Evolutionary conservation across 2,329 filamentous ascomycete species (phyloP).

Genomic region (Colletotrichum graminicola): DNA sequence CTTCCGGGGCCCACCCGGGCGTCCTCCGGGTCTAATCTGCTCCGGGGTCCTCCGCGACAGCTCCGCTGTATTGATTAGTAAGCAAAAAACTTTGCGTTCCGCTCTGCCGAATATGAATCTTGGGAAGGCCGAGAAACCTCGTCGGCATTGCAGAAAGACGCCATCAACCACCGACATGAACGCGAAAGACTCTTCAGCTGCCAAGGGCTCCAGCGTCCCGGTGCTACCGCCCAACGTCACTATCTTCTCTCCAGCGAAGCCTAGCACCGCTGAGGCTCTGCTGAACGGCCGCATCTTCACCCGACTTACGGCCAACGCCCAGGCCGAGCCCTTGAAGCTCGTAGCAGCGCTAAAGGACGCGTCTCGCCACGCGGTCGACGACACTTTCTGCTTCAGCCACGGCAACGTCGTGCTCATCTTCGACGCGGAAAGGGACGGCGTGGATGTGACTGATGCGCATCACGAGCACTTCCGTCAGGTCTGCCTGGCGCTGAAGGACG

Average conservation of each 20-base stretch:
- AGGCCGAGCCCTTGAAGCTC: slow-evolving; percentile 39
- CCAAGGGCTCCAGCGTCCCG: background rate
- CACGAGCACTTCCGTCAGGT: slow-evolving; percentile 45
- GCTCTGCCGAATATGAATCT: background rate
- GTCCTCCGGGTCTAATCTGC: background rate
- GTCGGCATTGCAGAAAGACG: background rate
- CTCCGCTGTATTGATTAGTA: background rate
- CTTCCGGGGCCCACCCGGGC: background rate
- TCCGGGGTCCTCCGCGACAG: background rate
- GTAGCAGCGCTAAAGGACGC: slow-evolving; percentile 25
- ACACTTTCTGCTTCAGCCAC: slow-evolving; percentile 43
- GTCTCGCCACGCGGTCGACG: slow-evolving; percentile 14
- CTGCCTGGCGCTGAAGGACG: slow-evolving; percentile 44
- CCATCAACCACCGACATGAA: background rate
- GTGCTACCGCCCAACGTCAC: slow-evolving; percentile 44
- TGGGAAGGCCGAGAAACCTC: background rate
- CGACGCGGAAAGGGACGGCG: slow-evolving; percentile 34
- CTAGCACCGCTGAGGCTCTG: slow-evolving; percentile 33
- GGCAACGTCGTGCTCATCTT: slow-evolving; percentile 43
- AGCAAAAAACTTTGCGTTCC: slow-evolving; percentile 9
- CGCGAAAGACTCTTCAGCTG: background rate
- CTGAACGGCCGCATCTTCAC: slow-evolving; percentile 43
- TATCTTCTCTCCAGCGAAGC: slow-evolving; percentile 42
- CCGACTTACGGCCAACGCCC: slow-evolving; percentile 41
- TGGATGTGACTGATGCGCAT: slow-evolving; percentile 39